Conservation (phyloP, 305 asterid species). For the Coffea humblotiana region DNA sequence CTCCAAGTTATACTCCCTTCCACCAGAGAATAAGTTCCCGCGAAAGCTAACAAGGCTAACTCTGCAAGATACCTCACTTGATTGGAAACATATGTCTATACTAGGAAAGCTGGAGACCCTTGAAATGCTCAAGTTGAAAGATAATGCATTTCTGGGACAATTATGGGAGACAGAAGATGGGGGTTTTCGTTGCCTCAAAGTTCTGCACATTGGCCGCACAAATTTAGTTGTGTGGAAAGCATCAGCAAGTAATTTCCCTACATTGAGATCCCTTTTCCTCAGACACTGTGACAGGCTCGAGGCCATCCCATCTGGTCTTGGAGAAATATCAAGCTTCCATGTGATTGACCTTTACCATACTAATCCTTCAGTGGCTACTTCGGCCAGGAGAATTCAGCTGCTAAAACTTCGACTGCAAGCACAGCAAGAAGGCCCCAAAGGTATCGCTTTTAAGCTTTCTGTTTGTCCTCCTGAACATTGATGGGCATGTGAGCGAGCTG, state of each 20-base stretch:
- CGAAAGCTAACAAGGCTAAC: slow-evolving; percentile 12
- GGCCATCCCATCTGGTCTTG: slow-evolving; percentile 20
- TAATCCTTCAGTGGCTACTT: slow-evolving; percentile 19
- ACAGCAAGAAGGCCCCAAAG: not conserved
- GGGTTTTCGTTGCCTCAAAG: slow-evolving; percentile 39
- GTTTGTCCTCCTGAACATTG: too few species aligned
- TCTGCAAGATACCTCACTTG: slow-evolving; percentile 1
- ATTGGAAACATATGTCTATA: slow-evolving; percentile 8
- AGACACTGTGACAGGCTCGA: slow-evolving; percentile 15
- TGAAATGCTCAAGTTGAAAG: slow-evolving; percentile 52
- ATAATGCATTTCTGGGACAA: slow-evolving; percentile 46
- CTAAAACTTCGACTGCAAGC: slow-evolving; percentile 11
- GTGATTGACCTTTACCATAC: slow-evolving; percentile 15
- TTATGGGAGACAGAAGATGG: slow-evolving; percentile 34
- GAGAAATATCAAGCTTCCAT: slow-evolving; percentile 4
- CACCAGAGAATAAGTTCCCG: slow-evolving; percentile 6
- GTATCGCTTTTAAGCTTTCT: too few species aligned
- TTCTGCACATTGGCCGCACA: slow-evolving; percentile 37
- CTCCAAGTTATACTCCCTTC: not conserved
- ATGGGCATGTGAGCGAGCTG: too few species aligned
- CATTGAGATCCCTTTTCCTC: too few species aligned
- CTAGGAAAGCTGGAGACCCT: slow-evolving; percentile 16
- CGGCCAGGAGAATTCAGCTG: slow-evolving; percentile 34
- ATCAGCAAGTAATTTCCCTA: too few species aligned
- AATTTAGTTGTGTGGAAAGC: slow-evolving; percentile 39